phyloP scores from a whole-genome alignment of 768 basidiomycete genomes.

The Agrocybe praecox region DNA sequence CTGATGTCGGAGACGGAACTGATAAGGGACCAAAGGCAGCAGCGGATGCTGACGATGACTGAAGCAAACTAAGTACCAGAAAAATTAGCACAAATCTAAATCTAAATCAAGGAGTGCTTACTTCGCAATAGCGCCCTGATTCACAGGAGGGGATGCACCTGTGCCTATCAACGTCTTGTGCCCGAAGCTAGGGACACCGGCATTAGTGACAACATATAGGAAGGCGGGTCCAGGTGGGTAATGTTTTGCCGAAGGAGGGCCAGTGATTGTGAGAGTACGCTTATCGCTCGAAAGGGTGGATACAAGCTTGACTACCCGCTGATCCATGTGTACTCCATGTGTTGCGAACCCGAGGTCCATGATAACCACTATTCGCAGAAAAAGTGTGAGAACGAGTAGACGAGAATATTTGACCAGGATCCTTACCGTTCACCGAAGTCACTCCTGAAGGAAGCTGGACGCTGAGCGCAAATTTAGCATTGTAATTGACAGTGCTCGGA shows the following conservation, averaged over 20 bases:
- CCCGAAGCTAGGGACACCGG: neutral
- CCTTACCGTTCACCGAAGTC: neutral
- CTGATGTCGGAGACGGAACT: neutral
- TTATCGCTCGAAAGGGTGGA: neutral
- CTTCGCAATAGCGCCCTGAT: neutral
- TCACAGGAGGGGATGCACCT: neutral
- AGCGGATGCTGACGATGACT: neutral
- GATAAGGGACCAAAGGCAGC: neutral
- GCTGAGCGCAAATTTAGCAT: neutral
- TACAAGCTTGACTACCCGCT: neutral
- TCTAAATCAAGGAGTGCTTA: neutral
- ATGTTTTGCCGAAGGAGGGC: neutral
- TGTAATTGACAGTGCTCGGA: neutral
- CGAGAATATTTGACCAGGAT: no score
- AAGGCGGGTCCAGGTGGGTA: neutral
- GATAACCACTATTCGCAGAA: neutral
- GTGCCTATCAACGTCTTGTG: neutral
- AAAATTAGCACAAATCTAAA: neutral
- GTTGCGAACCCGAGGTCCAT: neutral
- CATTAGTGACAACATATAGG: neutral
- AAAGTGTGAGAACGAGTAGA: neutral
- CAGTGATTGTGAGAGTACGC: neutral
- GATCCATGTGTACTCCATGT: neutral
- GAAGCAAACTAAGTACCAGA: neutral
- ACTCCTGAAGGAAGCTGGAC: neutral